Evolutionary conservation across 371 early-diverging fungal species (phyloP).

Genomic region (Apophysomyces elegans): DNA sequence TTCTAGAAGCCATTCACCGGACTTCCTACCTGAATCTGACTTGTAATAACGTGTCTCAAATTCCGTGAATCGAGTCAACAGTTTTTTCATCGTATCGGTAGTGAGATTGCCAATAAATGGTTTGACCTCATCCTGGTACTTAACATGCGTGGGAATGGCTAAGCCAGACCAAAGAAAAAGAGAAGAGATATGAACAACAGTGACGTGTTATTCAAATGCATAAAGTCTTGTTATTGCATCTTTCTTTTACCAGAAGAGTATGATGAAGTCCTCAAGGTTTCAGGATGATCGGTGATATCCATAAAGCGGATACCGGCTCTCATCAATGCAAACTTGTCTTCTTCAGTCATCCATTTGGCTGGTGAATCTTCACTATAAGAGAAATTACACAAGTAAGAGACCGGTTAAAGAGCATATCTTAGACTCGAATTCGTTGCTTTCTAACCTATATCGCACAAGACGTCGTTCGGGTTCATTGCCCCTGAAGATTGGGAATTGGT

Average conservation of each 20-base stretch:
- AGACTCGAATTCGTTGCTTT: too few species aligned
- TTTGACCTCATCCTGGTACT: constrained; percentile 58
- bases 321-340: constrained; percentile 69
- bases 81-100: constrained; percentile 62
- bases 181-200: neutral
- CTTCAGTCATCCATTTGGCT: constrained; percentile 68
- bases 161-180: constrained; percentile 7
- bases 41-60: constrained; percentile 94
- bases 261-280: constrained; percentile 15
- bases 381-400: too few species aligned
- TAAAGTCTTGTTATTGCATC: too few species aligned
- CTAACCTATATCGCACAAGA: constrained; percentile 38
- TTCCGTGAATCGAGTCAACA: constrained; percentile 70
- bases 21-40: constrained; percentile 68
- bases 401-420: too few species aligned
- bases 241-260: too few species aligned
- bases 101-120: constrained; percentile 63
- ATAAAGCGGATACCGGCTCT: constrained; percentile 74
- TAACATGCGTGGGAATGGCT: constrained; percentile 51
- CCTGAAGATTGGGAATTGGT: constrained; percentile 30
- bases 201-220: too few species aligned
- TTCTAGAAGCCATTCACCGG: constrained; percentile 78
- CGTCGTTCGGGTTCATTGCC: constrained; percentile 33
- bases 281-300: constrained; percentile 83
- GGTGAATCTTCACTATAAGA: constrained; percentile 43